These are phyloP conservation scores for Simmondsia chinensis DNA, from an alignment of 148 eudicot genomes.

Conservation along the genomic window DNA sequence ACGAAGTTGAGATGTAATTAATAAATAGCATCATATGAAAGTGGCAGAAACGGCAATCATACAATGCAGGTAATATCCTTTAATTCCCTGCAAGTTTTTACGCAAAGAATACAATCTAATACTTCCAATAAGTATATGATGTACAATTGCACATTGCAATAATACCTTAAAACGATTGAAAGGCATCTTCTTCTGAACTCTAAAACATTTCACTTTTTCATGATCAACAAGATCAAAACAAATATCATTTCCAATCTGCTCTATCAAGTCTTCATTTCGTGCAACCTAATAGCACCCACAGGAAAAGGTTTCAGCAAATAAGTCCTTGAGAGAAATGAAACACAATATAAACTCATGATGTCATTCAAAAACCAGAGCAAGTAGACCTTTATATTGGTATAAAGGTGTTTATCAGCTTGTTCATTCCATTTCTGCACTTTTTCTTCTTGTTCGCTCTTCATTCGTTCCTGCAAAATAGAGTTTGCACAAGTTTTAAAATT, in stretches of 20 bases:
- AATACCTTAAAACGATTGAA: slow-evolving; percentile 77
- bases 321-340: not conserved
- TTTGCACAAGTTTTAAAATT: not conserved
- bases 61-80: no score
- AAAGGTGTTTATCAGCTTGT: slow-evolving; percentile 94
- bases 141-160: no score
- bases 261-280: slow-evolving; percentile 68
- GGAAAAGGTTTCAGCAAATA: not conserved
- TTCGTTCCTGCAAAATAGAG: slow-evolving; percentile 50
- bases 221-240: slow-evolving; percentile 97
- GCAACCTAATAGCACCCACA: slow-evolving; percentile 53
- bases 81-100: no score
- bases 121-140: no score
- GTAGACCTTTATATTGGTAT: slow-evolving; percentile 88
- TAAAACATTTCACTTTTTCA: slow-evolving; percentile 84
- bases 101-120: not conserved
- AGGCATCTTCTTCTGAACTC: slow-evolving; percentile 82
- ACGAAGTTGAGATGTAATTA: no score
- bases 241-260: slow-evolving; percentile 88
- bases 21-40: no score
- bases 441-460: slow-evolving; percentile 90
- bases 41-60: no score
- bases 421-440: slow-evolving; percentile 85
- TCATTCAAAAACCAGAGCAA: not conserved
- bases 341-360: not conserved